Conservation (phyloP, 2,329 filamentous ascomycete genomes). For the Monilinia polystroma region DNA sequence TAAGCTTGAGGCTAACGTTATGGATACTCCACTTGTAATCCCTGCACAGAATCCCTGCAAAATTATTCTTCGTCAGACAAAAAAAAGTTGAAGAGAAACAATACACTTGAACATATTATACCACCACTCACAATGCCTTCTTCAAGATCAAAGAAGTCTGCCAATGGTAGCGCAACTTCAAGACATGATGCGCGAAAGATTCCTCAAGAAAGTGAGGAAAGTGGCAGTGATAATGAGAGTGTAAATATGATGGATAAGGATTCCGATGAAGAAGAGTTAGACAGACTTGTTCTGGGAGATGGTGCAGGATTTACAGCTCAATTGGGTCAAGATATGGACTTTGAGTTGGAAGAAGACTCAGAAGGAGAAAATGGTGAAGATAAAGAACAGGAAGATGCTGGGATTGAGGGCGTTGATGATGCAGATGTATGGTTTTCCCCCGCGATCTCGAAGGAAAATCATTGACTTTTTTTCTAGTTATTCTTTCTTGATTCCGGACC, state of each 20-base stretch:
- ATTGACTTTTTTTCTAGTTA: slow-evolving; percentile 34
- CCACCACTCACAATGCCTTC: slow-evolving; percentile 34
- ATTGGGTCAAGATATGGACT: slow-evolving; percentile 57
- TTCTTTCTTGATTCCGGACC: slow-evolving; percentile 44
- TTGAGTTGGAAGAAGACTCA: slow-evolving; percentile 30
- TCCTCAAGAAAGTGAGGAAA: slow-evolving; percentile 24
- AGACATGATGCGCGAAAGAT: slow-evolving; percentile 23
- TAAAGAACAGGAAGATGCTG: slow-evolving; percentile 48
- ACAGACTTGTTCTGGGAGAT: slow-evolving; percentile 86
- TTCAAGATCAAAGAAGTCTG: slow-evolving; percentile 37
- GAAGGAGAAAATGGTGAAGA: slow-evolving; percentile 42
- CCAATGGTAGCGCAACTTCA: slow-evolving; percentile 25
- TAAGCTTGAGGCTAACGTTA: too few species aligned
- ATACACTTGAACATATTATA: neutral
- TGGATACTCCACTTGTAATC: neutral
- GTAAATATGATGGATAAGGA: slow-evolving; percentile 63
- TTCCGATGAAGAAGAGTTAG: slow-evolving; percentile 79
- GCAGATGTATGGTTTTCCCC: slow-evolving; percentile 50
- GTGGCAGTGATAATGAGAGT: slow-evolving; percentile 36
- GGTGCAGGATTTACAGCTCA: slow-evolving; percentile 76
- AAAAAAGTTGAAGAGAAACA: slow-evolving; percentile 19
- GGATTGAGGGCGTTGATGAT: slow-evolving; percentile 69
- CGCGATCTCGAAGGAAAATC: neutral
- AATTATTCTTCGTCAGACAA: slow-evolving; percentile 11
- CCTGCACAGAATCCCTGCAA: slow-evolving; percentile 9